These are phyloP conservation scores for Vitis labrusca DNA, from an alignment of 164 flowering plant species.

Conservation along the genomic window DNA sequence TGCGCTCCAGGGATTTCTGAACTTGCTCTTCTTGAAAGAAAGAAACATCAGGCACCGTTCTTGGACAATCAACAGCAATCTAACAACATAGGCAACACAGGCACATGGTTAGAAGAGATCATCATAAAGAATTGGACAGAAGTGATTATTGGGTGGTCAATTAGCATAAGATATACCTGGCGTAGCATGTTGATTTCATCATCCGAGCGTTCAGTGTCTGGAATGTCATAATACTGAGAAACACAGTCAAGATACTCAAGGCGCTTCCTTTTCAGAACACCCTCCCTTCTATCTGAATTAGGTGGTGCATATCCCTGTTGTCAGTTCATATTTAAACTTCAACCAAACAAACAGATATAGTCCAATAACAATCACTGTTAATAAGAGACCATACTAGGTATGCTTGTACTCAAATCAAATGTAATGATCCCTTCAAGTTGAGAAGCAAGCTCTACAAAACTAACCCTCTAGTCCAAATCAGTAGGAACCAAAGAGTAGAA, in stretches of 20 bases:
- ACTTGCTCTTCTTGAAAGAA: constrained; percentile 92
- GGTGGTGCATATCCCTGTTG: constrained; percentile 99
- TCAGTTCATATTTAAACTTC: constrained; percentile 76
- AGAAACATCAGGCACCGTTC: constrained; percentile 95
- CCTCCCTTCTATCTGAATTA: constrained; percentile 99
- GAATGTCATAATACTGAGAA: constrained; percentile 88
- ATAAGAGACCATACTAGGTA: background rate
- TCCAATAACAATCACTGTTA: background rate
- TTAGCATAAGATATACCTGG: constrained; percentile 49
- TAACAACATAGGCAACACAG: constrained; percentile 26
- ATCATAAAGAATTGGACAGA: background rate
- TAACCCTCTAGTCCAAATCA: background rate
- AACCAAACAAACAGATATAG: constrained; percentile 22
- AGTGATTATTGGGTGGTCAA: background rate
- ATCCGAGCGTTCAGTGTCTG: constrained; percentile 89
- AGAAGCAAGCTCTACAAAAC: background rate
- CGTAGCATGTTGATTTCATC: constrained; percentile 98
- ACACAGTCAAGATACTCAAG: constrained; percentile 90
- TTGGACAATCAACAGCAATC: constrained; percentile 98
- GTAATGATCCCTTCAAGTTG: background rate
- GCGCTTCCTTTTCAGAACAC: constrained; percentile 84
- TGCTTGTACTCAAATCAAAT: background rate
- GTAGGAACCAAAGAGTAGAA: background rate
- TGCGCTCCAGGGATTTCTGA: constrained; percentile 95
- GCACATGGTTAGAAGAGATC: background rate